A percentile compares a stretch with the other conserved stretches of the same genome.
Conservation (phyloP, 768 basidiomycete genomes). For the Pleurotus tuoliensis region DNA sequence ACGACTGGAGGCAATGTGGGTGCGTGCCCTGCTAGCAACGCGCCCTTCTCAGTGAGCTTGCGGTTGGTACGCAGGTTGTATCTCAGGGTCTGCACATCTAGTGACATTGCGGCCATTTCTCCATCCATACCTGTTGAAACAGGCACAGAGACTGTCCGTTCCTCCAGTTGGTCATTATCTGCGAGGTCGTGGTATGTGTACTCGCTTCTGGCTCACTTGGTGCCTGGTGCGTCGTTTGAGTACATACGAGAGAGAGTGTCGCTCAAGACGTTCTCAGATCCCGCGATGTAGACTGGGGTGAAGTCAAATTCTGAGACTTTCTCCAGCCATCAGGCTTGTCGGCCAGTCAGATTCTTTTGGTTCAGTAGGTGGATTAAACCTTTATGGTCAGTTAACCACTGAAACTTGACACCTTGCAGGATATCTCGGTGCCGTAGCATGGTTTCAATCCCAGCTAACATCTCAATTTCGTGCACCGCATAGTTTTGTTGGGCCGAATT, state of each 20-base stretch:
- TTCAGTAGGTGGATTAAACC: too few relatives aligned
- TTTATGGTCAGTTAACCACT: too few relatives aligned
- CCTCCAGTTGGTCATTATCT: too few relatives aligned
- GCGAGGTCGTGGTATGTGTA: slow-evolving; percentile 8
- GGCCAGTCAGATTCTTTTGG: too few relatives aligned
- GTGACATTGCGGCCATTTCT: too few relatives aligned
- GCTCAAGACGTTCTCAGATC: slow-evolving; percentile 1
- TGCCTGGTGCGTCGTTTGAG: slow-evolving; percentile 10
- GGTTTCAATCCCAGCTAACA: slow-evolving; percentile 8
- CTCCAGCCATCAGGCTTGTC: slow-evolving; percentile 5
- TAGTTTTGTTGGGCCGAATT: slow-evolving; percentile 6
- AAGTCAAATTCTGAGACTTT: slow-evolving; percentile 14
- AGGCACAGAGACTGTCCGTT: too few relatives aligned
- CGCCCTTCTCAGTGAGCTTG: too few relatives aligned
- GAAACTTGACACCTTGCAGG: slow-evolving; percentile 8
- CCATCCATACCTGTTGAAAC: too few relatives aligned
- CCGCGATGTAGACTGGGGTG: slow-evolving; percentile 12
- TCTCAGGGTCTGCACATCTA: too few relatives aligned
- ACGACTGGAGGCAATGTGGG: too few relatives aligned
- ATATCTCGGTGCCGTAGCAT: slow-evolving; percentile 9
- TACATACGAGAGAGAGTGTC: slow-evolving; percentile 20
- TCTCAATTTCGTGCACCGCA: background rate
- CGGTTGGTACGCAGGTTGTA: too few relatives aligned
- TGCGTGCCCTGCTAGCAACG: too few relatives aligned
- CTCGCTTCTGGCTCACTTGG: slow-evolving; percentile 10